Evolutionary conservation across 345 rosid genomes (phyloP).

Genomic region (Lepidium didymum): DNA sequence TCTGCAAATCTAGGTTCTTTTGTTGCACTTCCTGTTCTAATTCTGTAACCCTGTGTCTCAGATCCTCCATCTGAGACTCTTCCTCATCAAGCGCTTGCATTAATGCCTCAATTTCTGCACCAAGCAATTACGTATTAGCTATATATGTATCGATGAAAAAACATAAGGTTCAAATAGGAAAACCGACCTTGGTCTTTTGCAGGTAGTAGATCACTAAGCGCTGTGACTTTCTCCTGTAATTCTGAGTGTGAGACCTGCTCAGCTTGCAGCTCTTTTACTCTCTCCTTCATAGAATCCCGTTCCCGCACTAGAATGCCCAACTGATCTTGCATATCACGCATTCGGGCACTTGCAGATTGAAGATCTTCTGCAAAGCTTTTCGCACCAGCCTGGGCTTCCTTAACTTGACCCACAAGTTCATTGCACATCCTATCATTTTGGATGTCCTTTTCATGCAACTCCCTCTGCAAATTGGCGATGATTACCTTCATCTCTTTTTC

Average conservation of each 20-base stretch:
- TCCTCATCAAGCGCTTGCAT: conserved; percentile 99
- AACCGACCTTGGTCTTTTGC: conserved; percentile 81
- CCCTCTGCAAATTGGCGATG: conserved; percentile 67
- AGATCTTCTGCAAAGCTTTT: conserved; percentile 52
- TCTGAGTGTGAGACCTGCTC: conserved; percentile 41
- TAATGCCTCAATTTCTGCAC: conserved; percentile 78
- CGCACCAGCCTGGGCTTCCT: conserved; percentile 78
- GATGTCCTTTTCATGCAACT: conserved; percentile 87
- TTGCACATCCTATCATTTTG: conserved; percentile 70
- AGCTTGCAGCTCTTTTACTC: conserved; percentile 53
- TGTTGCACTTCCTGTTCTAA: conserved; percentile 53
- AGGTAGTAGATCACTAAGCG: conserved; percentile 42
- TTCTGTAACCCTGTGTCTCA: conserved; percentile 50
- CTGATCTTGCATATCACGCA: conserved; percentile 54
- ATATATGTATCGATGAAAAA: neutral
- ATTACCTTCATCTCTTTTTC: conserved; percentile 62
- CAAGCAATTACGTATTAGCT: neutral
- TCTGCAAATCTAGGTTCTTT: conserved; percentile 61
- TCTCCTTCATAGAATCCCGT: conserved; percentile 42
- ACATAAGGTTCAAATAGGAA: conserved; percentile 8
- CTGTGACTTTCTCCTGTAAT: conserved; percentile 49
- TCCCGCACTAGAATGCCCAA: conserved; percentile 43
- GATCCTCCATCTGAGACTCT: conserved; percentile 85
- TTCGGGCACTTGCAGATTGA: conserved; percentile 45
- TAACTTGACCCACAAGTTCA: conserved; percentile 87